phyloP scores from a whole-genome alignment of 108 stramenopile genomes.

The Phaeodactylum tricornutum region DNA sequence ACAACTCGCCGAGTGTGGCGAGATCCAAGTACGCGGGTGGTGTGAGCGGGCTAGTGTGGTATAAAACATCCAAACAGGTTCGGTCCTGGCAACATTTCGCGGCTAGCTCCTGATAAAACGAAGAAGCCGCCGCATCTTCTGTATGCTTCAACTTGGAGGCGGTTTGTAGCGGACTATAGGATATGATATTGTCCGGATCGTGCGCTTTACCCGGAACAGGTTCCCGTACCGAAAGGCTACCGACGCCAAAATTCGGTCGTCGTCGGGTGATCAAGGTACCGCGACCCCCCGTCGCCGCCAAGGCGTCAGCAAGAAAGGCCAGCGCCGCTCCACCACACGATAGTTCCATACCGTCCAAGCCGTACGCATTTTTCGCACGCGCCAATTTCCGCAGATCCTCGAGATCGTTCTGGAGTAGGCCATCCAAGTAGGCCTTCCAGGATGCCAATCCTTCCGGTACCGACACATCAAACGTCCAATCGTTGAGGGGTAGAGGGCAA shows the following conservation, averaged over 20 bases:
- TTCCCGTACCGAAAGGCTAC: slow-evolving; percentile 47
- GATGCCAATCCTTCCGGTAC: slow-evolving; percentile 15
- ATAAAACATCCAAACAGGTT: slow-evolving; percentile 56
- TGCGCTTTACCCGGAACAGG: not conserved
- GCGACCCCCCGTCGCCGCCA: slow-evolving; percentile 61
- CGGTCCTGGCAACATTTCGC: slow-evolving; percentile 33
- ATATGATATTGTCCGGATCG: not conserved
- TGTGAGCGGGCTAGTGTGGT: slow-evolving; percentile 35
- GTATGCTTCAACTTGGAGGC: slow-evolving; percentile 1
- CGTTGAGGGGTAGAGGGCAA: slow-evolving; percentile 46
- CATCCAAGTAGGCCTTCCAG: slow-evolving; percentile 6
- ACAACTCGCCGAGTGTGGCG: slow-evolving; percentile 61
- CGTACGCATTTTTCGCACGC: slow-evolving; percentile 5
- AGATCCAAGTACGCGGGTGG: slow-evolving; percentile 55
- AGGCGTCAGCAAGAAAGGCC: slow-evolving; percentile 53
- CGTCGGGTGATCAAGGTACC: slow-evolving; percentile 52
- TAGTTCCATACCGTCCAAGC: slow-evolving; percentile 14
- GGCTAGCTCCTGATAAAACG: slow-evolving; percentile 47
- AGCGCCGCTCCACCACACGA: slow-evolving; percentile 73
- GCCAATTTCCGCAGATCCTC: not conserved
- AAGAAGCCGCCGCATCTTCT: slow-evolving; percentile 21
- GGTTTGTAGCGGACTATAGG: slow-evolving; percentile 43
- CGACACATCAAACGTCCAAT: slow-evolving; percentile 43
- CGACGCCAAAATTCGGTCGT: slow-evolving; percentile 68
- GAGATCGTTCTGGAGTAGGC: slow-evolving; percentile 4